Base-by-base conservation (phyloP, 331 rosid species). In the Quercus phellos region DNA sequence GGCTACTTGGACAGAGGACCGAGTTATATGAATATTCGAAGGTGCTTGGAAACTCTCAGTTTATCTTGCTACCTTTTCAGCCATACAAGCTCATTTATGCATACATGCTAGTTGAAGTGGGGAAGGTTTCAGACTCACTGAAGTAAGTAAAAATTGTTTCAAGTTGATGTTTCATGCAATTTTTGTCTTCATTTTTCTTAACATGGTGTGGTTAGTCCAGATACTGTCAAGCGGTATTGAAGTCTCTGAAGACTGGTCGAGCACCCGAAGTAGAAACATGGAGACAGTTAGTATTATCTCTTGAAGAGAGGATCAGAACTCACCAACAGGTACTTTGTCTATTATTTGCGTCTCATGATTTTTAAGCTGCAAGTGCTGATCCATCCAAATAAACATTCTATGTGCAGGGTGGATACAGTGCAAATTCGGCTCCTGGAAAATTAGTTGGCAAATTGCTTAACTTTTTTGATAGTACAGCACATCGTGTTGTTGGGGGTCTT, bases 11-110 rank as follows among this genome's bases (percentile, higher is more conserved):
- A 66, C 92, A 94, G 97, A 92, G 95, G 84, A 94, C 97, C 0
- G 97, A 94, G 85, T 79, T 94, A 74, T 94, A 94, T 16, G 98
- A 94, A 84, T 92, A 94, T 75, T 92, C 98, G 5, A 94, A 87
- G 88, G 92, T 94, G 83, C 92, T 88, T 55, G 98, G 98, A 74
- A 94, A 92, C 86, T 92, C 98, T 78, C 98, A 94, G 90, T 94
- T 89, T 82, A 83, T 90, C 75, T 86, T 92, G 85, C 90, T 84
- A 74, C 86, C 94, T 16, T 89, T 94, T 83, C 97, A 88, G 67
- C 97, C 97, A 54, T 94, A 94, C 90, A 94, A 92, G 87, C 92
- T 94, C 77, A 63, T 92, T 79, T 92, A 94, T 84, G 98, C 98
- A 9, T 77, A 88, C 83, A 90, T 94, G 98, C 89, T 94, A 66